phyloP scores from a whole-genome alignment of 805 yeast species.

The Ogataea dorogensis region DNA sequence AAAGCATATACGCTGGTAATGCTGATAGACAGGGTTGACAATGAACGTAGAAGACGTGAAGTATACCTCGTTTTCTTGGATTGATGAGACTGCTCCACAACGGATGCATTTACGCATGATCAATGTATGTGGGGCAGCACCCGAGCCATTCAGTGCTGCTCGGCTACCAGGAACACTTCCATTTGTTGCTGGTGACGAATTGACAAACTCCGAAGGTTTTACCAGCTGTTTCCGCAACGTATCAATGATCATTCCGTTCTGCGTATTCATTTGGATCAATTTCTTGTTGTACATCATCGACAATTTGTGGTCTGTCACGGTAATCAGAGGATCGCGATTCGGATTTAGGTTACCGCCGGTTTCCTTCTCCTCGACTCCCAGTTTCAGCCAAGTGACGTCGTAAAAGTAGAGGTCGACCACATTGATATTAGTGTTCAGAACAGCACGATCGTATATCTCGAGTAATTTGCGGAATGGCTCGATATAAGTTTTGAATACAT shows the following conservation, averaged over 20 bases:
- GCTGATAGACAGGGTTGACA: slow-evolving; percentile 31
- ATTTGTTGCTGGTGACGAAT: not conserved
- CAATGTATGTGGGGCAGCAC: slow-evolving; percentile 13
- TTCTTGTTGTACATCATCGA: slow-evolving; percentile 17
- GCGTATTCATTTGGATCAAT: slow-evolving; percentile 22
- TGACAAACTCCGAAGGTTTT: slow-evolving; percentile 27
- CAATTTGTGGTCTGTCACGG: slow-evolving; percentile 25
- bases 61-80: slow-evolving; percentile 32
- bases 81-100: slow-evolving; percentile 36
- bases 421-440: slow-evolving; percentile 43
- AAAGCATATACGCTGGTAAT: slow-evolving; percentile 63
- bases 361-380: slow-evolving; percentile 25
- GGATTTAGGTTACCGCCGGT: slow-evolving; percentile 1
- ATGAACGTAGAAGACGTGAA: slow-evolving; percentile 29
- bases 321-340: slow-evolving; percentile 5
- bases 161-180: slow-evolving; percentile 10
- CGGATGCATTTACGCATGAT: slow-evolving; percentile 33
- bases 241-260: slow-evolving; percentile 33
- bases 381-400: slow-evolving; percentile 63
- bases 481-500: slow-evolving; percentile 41
- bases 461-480: slow-evolving; percentile 44
- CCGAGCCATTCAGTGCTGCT: slow-evolving; percentile 4
- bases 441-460: slow-evolving; percentile 43
- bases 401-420: slow-evolving; percentile 58
- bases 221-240: slow-evolving; percentile 33